A percentile compares a stretch with the other conserved stretches of the same genome.
Conservation (phyloP, 2,329 filamentous ascomycete genomes). For the Aspergillus ochraceoroseus region DNA sequence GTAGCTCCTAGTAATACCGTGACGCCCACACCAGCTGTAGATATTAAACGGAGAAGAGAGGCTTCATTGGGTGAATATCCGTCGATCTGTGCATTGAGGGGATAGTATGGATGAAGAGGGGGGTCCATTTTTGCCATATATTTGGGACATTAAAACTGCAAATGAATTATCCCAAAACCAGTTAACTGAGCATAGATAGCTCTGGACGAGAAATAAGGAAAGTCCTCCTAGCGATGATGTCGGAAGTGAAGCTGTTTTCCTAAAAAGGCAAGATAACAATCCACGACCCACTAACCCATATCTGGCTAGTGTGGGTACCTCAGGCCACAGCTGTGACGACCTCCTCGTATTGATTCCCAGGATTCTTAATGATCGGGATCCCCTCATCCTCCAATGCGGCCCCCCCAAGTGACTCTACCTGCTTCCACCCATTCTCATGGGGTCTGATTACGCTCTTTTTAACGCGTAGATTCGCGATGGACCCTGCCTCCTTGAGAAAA, state of each 20-base stretch:
- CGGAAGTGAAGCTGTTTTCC: background rate
- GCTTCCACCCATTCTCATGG: conserved; percentile 21
- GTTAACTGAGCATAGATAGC: too few relatives aligned
- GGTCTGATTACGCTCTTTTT: conserved; percentile 15
- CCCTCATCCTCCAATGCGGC: conserved; percentile 14
- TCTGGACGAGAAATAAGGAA: background rate
- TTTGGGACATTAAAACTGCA: too few relatives aligned
- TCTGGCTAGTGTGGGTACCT: conserved; percentile 2
- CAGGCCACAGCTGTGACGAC: conserved; percentile 13
- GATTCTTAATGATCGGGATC: background rate
- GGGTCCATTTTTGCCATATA: conserved; percentile 7
- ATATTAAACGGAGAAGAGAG: conserved; percentile 55
- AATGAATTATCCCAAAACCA: background rate
- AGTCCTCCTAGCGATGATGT: background rate
- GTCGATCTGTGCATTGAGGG: conserved; percentile 57
- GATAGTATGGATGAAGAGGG: conserved; percentile 65
- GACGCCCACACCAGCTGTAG: conserved; percentile 56
- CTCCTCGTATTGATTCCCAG: too few relatives aligned
- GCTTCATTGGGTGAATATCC: conserved; percentile 64
- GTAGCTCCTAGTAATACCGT: conserved; percentile 55
- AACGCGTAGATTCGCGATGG: conserved; percentile 25
- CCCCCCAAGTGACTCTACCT: conserved; percentile 8
- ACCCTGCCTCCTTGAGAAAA: conserved; percentile 26
- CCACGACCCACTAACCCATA: background rate
- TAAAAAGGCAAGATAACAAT: conserved; percentile 1